phyloP scores from a whole-genome alignment of 2,329 filamentous ascomycete genomes.

The Aspergillus sp. region DNA sequence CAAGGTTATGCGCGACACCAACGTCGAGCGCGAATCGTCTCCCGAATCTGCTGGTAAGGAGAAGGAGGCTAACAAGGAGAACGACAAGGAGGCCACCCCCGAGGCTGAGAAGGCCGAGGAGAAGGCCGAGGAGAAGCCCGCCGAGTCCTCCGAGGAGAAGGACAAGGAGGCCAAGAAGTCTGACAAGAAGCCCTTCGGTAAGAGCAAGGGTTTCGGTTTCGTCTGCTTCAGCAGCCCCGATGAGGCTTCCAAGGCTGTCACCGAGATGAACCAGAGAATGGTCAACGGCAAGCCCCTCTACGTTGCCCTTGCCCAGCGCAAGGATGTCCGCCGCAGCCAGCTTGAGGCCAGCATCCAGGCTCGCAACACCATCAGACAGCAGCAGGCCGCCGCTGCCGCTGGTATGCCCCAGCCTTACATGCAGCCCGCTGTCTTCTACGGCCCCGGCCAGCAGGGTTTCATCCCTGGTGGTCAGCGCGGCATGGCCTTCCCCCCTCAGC shows the following conservation, averaged over 20 bases:
- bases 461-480: constrained; percentile 60
- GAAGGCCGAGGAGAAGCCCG: constrained; percentile 48
- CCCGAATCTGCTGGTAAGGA: constrained; percentile 51
- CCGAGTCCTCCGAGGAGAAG: constrained; percentile 52
- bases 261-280: constrained; percentile 99
- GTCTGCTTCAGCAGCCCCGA: constrained; percentile 99
- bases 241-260: constrained; percentile 97
- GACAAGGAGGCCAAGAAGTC: constrained; percentile 58
- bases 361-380: constrained; percentile 97
- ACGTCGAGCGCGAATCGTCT: constrained; percentile 41
- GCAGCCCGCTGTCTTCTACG: constrained; percentile 90
- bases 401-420: constrained; percentile 83
- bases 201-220: constrained; percentile 99
- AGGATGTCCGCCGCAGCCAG: constrained; percentile 99
- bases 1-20: constrained; percentile 96
- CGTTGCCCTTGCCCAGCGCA: constrained; percentile 96
- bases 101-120: constrained; percentile 55
- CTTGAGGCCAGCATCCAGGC: constrained; percentile 99
- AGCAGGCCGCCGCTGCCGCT: constrained; percentile 89
- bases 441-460: constrained; percentile 66
- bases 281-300: constrained; percentile 95
- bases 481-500: constrained; percentile 61
- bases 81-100: constrained; percentile 35
- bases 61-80: constrained; percentile 43
- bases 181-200: constrained; percentile 73